These are phyloP conservation scores for Rhodocollybia butyracea DNA, from an alignment of 768 basidiomycete species.

Conservation along the genomic window DNA sequence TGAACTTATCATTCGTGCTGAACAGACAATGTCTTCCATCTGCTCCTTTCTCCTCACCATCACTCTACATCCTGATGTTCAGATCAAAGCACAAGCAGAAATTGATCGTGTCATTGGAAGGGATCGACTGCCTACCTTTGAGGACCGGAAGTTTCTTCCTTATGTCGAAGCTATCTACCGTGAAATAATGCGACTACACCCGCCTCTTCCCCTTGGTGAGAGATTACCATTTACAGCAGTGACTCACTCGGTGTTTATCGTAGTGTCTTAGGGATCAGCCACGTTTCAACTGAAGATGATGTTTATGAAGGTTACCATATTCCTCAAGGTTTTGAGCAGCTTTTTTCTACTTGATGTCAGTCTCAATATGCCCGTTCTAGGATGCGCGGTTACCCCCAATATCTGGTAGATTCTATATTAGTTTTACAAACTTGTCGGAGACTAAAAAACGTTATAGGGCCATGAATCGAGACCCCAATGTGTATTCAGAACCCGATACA, in stretches of 20 bases:
- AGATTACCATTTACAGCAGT: neutral
- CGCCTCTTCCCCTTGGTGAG: neutral
- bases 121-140: conserved; percentile 1
- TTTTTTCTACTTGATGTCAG: neutral
- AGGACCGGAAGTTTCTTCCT: conserved; percentile 4
- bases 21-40: conserved; percentile 7
- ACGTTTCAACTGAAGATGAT: conserved; percentile 19
- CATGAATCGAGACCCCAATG: neutral
- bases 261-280: conserved; percentile 1
- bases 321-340: conserved; percentile 14
- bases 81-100: conserved; percentile 3
- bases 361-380: conserved; percentile 4
- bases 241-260: neutral
- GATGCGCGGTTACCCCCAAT: neutral
- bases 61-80: conserved; percentile 2
- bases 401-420: neutral
- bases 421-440: neutral
- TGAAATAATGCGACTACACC: conserved; percentile 1
- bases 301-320: conserved; percentile 13
- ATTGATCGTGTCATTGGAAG: conserved; percentile 1
- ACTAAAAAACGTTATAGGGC: neutral
- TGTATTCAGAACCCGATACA: conserved; percentile 13
- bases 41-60: conserved; percentile 14
- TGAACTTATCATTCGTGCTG: neutral
- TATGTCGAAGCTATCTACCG: conserved; percentile 6